Conservation (phyloP, 129 eudicot genomes). For the Artemisia argyi region DNA sequence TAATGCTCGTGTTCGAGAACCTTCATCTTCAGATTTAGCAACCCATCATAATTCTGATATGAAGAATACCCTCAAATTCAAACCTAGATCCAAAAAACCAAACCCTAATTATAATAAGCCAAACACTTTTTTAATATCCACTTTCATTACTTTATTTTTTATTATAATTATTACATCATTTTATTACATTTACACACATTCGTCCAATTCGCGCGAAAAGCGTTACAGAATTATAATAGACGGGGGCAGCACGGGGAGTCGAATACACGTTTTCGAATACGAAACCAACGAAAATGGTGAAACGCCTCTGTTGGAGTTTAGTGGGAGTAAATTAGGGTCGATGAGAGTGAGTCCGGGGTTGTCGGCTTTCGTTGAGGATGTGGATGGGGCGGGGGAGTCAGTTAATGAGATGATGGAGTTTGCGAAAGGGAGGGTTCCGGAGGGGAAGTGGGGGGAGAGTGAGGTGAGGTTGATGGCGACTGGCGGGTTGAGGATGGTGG, state of each 20-base stretch:
- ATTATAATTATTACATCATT: constrained; percentile 28
- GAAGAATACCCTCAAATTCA: too few species aligned
- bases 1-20: constrained; percentile 55
- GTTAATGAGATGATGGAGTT: constrained; percentile 67
- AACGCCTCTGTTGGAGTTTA: constrained; percentile 52
- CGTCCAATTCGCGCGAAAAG: neutral
- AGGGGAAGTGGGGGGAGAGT: constrained; percentile 53
- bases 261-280: constrained; percentile 79
- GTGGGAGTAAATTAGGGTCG: constrained; percentile 54
- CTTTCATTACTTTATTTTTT: constrained; percentile 21
- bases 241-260: constrained; percentile 90
- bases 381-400: constrained; percentile 59
- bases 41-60: neutral
- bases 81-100: too few species aligned
- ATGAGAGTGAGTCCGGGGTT: constrained; percentile 86
- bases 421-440: constrained; percentile 72
- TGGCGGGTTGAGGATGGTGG: constrained; percentile 84
- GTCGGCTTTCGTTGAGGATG: constrained; percentile 67
- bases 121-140: too few species aligned
- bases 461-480: constrained; percentile 90
- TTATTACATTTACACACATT: constrained; percentile 33
- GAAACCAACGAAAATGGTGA: constrained; percentile 27
- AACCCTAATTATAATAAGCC: too few species aligned
- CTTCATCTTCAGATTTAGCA: neutral
- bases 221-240: constrained; percentile 64